Evolutionary conservation across 163 green algal genomes (phyloP).

Genomic region (Scenedesmus sp.): DNA sequence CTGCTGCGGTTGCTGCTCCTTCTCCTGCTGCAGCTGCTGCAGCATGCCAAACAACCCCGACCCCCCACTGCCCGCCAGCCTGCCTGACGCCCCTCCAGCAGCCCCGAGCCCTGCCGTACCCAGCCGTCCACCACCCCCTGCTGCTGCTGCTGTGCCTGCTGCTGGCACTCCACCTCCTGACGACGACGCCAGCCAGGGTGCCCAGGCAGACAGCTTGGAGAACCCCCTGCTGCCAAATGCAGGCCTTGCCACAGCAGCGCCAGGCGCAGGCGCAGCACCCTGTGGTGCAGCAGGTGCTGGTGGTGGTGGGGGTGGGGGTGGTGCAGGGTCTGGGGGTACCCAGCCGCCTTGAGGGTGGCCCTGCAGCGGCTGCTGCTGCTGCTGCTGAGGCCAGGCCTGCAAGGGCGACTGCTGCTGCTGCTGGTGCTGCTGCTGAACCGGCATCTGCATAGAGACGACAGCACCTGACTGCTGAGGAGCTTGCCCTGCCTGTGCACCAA

Average conservation of each 20-base stretch:
- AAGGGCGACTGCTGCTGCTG: not conserved
- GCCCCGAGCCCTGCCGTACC: not conserved
- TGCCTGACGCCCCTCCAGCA: not conserved
- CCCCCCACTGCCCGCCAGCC: not conserved
- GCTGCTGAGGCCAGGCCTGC: not conserved
- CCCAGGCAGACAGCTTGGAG: not conserved
- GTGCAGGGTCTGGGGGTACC: not conserved
- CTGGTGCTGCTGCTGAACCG: not conserved
- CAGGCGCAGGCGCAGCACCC: not conserved
- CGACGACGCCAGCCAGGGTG: not conserved
- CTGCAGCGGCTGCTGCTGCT: not conserved
- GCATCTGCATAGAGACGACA: not conserved
- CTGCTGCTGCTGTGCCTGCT: not conserved
- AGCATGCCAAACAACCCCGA: slow-evolving; percentile 1
- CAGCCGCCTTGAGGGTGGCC: not conserved
- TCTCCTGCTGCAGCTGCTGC: slow-evolving; percentile 9
- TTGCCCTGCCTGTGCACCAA: not conserved
- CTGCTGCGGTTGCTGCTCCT: not conserved
- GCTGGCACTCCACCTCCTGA: not conserved
- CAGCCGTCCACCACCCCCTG: not conserved
- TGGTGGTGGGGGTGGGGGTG: too few species aligned
- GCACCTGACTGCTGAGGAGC: not conserved
- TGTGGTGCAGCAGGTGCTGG: not conserved
- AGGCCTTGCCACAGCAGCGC: not conserved
- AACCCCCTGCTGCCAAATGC: not conserved